phyloP scores from a whole-genome alignment of 371 early-diverging fungal genomes.

The Mucor velutinosus region DNA sequence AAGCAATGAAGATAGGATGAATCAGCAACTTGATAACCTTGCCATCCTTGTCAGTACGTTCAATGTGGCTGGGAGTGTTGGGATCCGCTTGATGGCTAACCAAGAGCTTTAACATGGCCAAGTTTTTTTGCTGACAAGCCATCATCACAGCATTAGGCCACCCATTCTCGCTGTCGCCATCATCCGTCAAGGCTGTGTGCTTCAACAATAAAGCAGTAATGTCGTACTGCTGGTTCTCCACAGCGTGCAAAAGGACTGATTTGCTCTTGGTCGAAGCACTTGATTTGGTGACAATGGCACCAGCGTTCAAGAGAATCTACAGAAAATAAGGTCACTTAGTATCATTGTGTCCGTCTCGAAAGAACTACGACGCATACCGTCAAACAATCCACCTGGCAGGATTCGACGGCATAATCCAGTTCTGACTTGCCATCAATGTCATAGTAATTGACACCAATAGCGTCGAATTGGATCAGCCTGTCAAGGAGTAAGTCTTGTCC shows the following conservation, averaged over 20 bases:
- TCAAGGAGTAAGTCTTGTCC: conserved; percentile 36
- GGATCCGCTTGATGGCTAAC: conserved; percentile 22
- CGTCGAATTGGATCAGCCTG: conserved; percentile 19
- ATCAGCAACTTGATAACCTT: conserved; percentile 13
- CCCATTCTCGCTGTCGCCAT: conserved; percentile 29
- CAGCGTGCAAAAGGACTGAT: conserved; percentile 31
- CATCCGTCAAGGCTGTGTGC: conserved; percentile 26
- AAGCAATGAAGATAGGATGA: conserved; percentile 35
- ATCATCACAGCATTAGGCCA: conserved; percentile 42
- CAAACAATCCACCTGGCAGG: conserved; percentile 17
- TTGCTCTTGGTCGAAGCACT: background rate
- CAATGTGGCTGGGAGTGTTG: conserved; percentile 16
- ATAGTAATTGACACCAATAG: conserved; percentile 14
- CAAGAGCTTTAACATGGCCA: conserved; percentile 29
- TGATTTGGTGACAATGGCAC: conserved; percentile 13
- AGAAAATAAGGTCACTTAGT: background rate
- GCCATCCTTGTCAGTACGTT: conserved; percentile 3
- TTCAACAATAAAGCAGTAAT: conserved; percentile 35
- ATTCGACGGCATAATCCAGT: conserved; percentile 50
- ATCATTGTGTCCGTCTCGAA: background rate
- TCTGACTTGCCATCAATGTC: conserved; percentile 44
- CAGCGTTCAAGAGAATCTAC: conserved; percentile 25
- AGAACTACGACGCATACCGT: conserved; percentile 16
- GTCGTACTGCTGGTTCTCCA: conserved; percentile 13
- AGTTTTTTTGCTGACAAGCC: conserved; percentile 31